A percentile compares a stretch with the other conserved stretches of the same genome.
These are phyloP conservation scores for Penicillium expansum DNA, from an alignment of 2,329 filamentous ascomycete genomes.

Conservation along the genomic window DNA sequence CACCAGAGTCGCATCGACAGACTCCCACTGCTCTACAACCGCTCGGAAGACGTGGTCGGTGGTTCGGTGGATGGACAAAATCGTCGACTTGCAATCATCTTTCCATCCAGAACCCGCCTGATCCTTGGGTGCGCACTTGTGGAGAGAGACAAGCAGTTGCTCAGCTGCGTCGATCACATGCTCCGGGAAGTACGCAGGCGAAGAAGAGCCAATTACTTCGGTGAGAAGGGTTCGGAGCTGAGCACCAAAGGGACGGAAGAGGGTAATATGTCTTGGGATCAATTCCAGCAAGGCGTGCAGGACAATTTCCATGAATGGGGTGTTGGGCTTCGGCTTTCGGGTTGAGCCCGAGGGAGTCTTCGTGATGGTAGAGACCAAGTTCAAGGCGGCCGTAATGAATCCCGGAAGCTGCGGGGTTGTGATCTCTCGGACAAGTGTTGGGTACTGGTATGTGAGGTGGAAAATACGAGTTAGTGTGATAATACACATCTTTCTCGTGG, in stretches of 20 bases:
- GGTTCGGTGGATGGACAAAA: slow-evolving; percentile 66
- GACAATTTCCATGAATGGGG: slow-evolving; percentile 61
- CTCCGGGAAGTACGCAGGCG: slow-evolving; percentile 54
- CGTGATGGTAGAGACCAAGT: slow-evolving; percentile 53
- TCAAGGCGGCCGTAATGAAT: slow-evolving; percentile 71
- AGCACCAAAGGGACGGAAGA: slow-evolving; percentile 71
- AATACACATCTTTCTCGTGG: slow-evolving; percentile 73
- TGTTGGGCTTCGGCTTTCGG: slow-evolving; percentile 40
- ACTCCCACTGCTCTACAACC: slow-evolving; percentile 78
- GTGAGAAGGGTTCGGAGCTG: slow-evolving; percentile 64
- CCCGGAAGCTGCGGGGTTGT: slow-evolving; percentile 75
- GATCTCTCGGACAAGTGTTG: slow-evolving; percentile 80
- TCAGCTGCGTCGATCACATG: slow-evolving; percentile 59
- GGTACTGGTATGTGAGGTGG: slow-evolving; percentile 74
- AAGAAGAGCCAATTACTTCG: slow-evolving; percentile 60
- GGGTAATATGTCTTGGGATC: slow-evolving; percentile 76
- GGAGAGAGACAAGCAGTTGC: slow-evolving; percentile 66
- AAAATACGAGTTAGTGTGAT: slow-evolving; percentile 81
- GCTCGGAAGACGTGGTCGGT: slow-evolving; percentile 75
- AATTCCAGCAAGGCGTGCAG: slow-evolving; percentile 70
- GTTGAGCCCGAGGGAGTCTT: slow-evolving; percentile 40
- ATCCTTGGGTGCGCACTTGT: slow-evolving; percentile 78
- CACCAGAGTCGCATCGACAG: slow-evolving; percentile 50
- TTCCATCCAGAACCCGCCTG: slow-evolving; percentile 75
- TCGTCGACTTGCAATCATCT: slow-evolving; percentile 59